A percentile compares a stretch with the other conserved stretches of the same genome.
Conservation (phyloP, 1,139 yeast genomes). For the Blastobotrys raffinosifermentans region DNA sequence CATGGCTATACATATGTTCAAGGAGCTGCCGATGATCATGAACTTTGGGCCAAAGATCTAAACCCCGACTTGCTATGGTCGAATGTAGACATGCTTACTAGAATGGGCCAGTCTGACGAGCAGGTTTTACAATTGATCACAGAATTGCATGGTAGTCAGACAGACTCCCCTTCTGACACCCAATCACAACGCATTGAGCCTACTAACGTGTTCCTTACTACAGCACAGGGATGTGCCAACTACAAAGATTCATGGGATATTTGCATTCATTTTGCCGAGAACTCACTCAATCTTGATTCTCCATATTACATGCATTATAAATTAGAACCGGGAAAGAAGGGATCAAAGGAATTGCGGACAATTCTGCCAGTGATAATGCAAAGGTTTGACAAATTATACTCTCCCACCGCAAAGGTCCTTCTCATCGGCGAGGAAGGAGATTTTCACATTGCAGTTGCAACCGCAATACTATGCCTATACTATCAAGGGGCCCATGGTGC, state of each 20-base stretch:
- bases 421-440: slow-evolving; percentile 59
- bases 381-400: slow-evolving; percentile 13
- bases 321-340: slow-evolving; percentile 50
- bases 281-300: no score
- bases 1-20: slow-evolving; percentile 61
- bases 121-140: slow-evolving; percentile 33
- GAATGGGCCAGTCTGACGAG: slow-evolving; percentile 34
- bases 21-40: slow-evolving; percentile 94
- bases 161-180: background rate
- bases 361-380: slow-evolving; percentile 38
- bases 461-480: slow-evolving; percentile 45
- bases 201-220: slow-evolving; percentile 16
- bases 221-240: background rate
- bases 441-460: slow-evolving; percentile 54
- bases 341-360: slow-evolving; percentile 50
- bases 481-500: slow-evolving; percentile 45
- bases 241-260: background rate
- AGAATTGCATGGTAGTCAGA: slow-evolving; percentile 18
- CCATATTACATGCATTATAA: slow-evolving; percentile 17
- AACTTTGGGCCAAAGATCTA: slow-evolving; percentile 65
- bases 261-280: slow-evolving; percentile 2
- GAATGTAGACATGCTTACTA: slow-evolving; percentile 33
- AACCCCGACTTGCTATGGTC: slow-evolving; percentile 58
- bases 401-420: slow-evolving; percentile 2
- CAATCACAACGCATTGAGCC: slow-evolving; percentile 16